phyloP scores from a whole-genome alignment of 371 early-diverging fungal genomes.

The Enteropsectra breve region DNA sequence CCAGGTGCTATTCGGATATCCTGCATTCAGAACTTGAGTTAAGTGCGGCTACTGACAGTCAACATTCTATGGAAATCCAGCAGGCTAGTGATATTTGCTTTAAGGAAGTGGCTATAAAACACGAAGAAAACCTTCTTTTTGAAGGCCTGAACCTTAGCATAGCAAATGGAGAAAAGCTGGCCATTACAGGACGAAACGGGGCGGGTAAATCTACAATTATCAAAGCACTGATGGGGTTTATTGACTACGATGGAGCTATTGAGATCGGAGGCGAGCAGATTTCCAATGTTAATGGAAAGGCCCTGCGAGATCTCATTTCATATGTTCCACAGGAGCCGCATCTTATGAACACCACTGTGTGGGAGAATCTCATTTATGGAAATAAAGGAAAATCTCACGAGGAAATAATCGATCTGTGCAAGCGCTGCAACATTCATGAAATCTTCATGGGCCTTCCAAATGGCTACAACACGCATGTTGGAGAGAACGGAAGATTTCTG shows the following conservation, averaged over 20 bases:
- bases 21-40: not conserved
- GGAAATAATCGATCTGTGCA: slow-evolving; percentile 28
- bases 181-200: slow-evolving; percentile 44
- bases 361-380: slow-evolving; percentile 31
- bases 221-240: slow-evolving; percentile 34
- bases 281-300: slow-evolving; percentile 15
- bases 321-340: slow-evolving; percentile 32
- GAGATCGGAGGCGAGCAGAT: slow-evolving; percentile 15
- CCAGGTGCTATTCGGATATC: slow-evolving; percentile 14
- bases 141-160: slow-evolving; percentile 11
- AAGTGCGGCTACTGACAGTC: not conserved
- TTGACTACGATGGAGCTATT: slow-evolving; percentile 25
- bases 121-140: slow-evolving; percentile 19
- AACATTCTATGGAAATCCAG: not conserved
- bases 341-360: slow-evolving; percentile 24
- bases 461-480: slow-evolving; percentile 27
- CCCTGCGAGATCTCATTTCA: slow-evolving; percentile 23
- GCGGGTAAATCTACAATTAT: slow-evolving; percentile 40
- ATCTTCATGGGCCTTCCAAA: slow-evolving; percentile 14
- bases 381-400: slow-evolving; percentile 3
- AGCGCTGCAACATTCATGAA: slow-evolving; percentile 14
- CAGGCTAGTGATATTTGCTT: slow-evolving; percentile 1
- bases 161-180: slow-evolving; percentile 38
- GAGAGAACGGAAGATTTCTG: slow-evolving; percentile 16
- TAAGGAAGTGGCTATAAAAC: not conserved